phyloP scores from a whole-genome alignment of 2,329 filamentous ascomycete species.

The Penicillium sp. region DNA sequence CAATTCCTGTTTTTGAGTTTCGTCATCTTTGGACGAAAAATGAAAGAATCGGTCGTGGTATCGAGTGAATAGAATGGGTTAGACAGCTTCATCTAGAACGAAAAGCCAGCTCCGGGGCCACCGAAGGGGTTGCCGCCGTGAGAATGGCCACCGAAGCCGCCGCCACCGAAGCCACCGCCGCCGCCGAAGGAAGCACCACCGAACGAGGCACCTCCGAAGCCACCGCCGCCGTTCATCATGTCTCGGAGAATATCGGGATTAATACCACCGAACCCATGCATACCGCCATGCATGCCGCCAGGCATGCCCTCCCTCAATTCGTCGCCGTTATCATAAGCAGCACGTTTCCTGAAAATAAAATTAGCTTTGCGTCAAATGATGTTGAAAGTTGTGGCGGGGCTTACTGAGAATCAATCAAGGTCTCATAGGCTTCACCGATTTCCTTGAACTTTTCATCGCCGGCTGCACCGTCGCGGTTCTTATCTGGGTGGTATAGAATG shows the following conservation, averaged over 20 bases:
- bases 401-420: slow-evolving; percentile 87
- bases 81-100: slow-evolving; percentile 46
- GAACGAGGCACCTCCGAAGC: slow-evolving; percentile 40
- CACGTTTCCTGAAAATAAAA: slow-evolving; percentile 64
- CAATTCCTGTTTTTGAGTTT: slow-evolving; percentile 3
- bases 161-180: slow-evolving; percentile 33
- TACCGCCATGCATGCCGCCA: too few species aligned
- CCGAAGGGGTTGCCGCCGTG: slow-evolving; percentile 31
- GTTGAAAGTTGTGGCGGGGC: slow-evolving; percentile 35
- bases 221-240: slow-evolving; percentile 70
- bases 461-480: slow-evolving; percentile 79
- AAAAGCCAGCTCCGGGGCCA: slow-evolving; percentile 44
- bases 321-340: slow-evolving; percentile 86
- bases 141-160: slow-evolving; percentile 32
- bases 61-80: background rate
- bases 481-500: slow-evolving; percentile 93
- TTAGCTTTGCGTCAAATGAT: slow-evolving; percentile 7
- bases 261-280: slow-evolving; percentile 46
- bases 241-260: slow-evolving; percentile 77
- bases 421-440: slow-evolving; percentile 95
- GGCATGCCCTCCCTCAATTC: slow-evolving; percentile 66
- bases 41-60: slow-evolving; percentile 9
- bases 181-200: slow-evolving; percentile 39
- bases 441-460: slow-evolving; percentile 95
- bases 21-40: background rate